A percentile compares a stretch with the other conserved stretches of the same genome.
phyloP scores from a whole-genome alignment of 2,329 filamentous ascomycete genomes.

The Leptoxyphium fumago region DNA sequence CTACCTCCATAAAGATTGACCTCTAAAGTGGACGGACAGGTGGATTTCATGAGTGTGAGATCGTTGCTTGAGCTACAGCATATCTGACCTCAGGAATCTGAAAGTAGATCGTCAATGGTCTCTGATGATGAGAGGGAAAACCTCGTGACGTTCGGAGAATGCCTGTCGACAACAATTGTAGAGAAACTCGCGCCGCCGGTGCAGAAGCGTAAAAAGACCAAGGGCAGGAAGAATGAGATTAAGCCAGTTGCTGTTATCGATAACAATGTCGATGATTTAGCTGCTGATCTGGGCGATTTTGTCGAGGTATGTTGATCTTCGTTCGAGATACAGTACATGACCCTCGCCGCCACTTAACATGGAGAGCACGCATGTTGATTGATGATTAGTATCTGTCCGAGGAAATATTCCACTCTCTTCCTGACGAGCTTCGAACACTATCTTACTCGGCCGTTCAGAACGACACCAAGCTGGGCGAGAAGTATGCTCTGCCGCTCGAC shows the following conservation, averaged over 20 bases:
- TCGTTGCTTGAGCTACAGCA: too few relatives aligned
- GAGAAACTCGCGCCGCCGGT: constrained; percentile 38
- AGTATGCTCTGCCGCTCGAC: constrained; percentile 42
- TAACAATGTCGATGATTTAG: constrained; percentile 24
- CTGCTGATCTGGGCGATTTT: constrained; percentile 64
- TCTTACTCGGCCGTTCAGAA: constrained; percentile 44
- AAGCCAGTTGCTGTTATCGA: constrained; percentile 15
- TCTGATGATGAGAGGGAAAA: constrained; percentile 33
- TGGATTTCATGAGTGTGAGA: too few relatives aligned
- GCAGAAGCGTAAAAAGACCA: constrained; percentile 31
- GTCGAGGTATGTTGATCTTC: constrained; percentile 39
- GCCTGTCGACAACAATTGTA: constrained; percentile 54
- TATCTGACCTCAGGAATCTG: too few relatives aligned
- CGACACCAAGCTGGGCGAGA: constrained; percentile 33
- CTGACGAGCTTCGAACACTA: constrained; percentile 44
- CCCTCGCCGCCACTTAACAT: background rate
- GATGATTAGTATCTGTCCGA: constrained; percentile 47
- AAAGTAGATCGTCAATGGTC: constrained; percentile 14
- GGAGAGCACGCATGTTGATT: background rate
- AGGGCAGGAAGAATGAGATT: constrained; percentile 25
- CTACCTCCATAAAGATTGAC: too few relatives aligned
- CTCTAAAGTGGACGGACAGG: too few relatives aligned
- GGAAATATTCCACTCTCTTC: constrained; percentile 53
- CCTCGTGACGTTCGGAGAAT: constrained; percentile 59
- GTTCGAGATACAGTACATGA: background rate